Conservation (phyloP, 345 rosid species). For the Salix purpurea region DNA sequence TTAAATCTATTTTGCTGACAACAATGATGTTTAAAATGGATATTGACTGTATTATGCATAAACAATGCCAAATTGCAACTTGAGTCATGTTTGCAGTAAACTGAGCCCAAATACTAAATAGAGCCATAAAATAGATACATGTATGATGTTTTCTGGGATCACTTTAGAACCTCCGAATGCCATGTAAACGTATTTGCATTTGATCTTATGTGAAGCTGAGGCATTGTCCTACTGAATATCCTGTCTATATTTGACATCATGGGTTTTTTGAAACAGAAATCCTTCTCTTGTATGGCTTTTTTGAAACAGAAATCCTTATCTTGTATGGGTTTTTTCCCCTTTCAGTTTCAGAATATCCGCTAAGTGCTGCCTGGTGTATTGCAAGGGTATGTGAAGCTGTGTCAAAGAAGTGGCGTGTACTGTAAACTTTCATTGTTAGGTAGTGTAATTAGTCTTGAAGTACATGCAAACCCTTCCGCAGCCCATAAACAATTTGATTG, state of each 20-base stretch:
- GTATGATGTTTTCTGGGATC: not conserved
- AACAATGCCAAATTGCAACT: too few species aligned
- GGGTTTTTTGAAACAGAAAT: not conserved
- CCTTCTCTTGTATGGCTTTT: not conserved
- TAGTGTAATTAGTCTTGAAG: not conserved
- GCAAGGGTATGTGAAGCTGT: constrained; percentile 66
- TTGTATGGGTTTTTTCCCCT: not conserved
- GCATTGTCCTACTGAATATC: not conserved
- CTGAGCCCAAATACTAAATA: too few species aligned
- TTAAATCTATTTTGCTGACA: too few species aligned
- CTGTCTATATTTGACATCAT: not conserved
- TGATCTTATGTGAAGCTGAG: not conserved
- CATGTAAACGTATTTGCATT: not conserved
- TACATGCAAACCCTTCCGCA: not conserved
- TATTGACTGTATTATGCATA: too few species aligned
- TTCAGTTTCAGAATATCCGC: constrained; percentile 83
- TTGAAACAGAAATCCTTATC: not conserved
- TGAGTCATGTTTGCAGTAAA: too few species aligned
- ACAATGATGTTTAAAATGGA: too few species aligned
- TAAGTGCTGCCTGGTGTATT: constrained; percentile 84
- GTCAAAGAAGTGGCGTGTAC: constrained; percentile 14
- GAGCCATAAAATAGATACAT: too few species aligned
- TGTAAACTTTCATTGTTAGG: not conserved
- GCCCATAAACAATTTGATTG: not conserved
- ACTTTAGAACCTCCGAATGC: not conserved